phyloP scores from a whole-genome alignment of 257 asterid species.

The Rauvolfia tetraphylla region DNA sequence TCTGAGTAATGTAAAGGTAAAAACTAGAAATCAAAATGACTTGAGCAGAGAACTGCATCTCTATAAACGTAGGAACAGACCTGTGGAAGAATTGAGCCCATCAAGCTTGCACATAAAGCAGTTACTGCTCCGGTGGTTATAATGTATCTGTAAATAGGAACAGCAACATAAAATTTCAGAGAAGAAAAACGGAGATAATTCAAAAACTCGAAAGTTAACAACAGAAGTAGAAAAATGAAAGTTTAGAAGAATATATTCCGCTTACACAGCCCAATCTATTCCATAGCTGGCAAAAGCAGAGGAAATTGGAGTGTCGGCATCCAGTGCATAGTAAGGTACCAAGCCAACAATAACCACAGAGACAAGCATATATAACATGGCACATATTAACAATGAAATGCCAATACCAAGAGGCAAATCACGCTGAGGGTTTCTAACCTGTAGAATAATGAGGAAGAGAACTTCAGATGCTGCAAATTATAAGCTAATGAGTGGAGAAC shows the following conservation, averaged over 20 bases:
- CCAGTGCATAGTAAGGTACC: constrained; percentile 39
- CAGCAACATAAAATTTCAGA: not conserved
- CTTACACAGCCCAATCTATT: constrained; percentile 44
- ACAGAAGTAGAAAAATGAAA: not conserved
- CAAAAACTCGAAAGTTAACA: not conserved
- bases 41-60: not conserved
- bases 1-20: not conserved
- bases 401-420: constrained; percentile 42
- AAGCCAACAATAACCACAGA: constrained; percentile 39
- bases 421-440: constrained; percentile 38
- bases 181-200: not conserved
- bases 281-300: constrained; percentile 37
- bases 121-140: constrained; percentile 37
- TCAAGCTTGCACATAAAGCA: constrained; percentile 41
- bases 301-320: constrained; percentile 40
- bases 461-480: not conserved
- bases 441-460: constrained; percentile 1
- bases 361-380: constrained; percentile 32
- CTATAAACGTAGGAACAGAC: constrained; percentile 8
- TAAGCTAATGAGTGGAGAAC: not conserved
- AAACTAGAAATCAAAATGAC: not conserved
- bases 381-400: constrained; percentile 29
- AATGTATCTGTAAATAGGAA: constrained; percentile 27
- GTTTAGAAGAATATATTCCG: not conserved
- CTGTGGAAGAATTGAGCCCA: constrained; percentile 43